These are phyloP conservation scores for Alternaria novae-zelandiae DNA, from an alignment of 2,329 filamentous ascomycete species.

Conservation along the genomic window DNA sequence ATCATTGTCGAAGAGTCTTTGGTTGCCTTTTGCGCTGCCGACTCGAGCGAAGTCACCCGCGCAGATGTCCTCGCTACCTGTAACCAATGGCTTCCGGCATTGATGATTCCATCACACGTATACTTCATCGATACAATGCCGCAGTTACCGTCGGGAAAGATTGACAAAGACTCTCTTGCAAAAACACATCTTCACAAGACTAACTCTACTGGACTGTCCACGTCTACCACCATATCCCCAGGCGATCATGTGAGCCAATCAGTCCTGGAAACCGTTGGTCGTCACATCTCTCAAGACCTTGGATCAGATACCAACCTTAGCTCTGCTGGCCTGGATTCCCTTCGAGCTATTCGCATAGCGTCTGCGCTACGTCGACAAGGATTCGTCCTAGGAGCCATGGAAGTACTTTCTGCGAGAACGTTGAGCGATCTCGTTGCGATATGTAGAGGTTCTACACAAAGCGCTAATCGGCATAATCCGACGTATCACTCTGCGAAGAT, in stretches of 20 bases:
- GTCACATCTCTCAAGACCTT: conserved; percentile 51
- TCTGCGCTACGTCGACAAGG: conserved; percentile 67
- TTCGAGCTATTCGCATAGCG: conserved; percentile 67
- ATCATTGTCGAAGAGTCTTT: conserved; percentile 71
- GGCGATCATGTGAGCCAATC: conserved; percentile 20
- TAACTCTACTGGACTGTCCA: conserved; percentile 16
- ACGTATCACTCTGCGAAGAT: not conserved
- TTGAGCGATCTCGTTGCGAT: conserved; percentile 40
- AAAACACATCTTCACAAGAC: conserved; percentile 56
- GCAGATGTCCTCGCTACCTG: conserved; percentile 65
- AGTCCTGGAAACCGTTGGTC: conserved; percentile 52
- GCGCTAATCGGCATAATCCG: not conserved
- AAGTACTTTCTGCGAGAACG: conserved; percentile 66
- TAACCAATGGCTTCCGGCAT: conserved; percentile 76
- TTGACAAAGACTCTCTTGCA: conserved; percentile 72
- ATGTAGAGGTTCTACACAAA: conserved; percentile 18
- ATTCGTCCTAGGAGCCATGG: conserved; percentile 62
- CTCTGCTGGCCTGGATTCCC: conserved; percentile 69
- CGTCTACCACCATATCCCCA: conserved; percentile 7
- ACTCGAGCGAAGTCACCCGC: conserved; percentile 49
- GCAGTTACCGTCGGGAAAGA: conserved; percentile 81
- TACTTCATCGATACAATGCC: conserved; percentile 70
- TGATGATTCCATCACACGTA: conserved; percentile 82
- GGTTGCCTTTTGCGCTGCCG: conserved; percentile 74
- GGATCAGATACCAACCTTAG: conserved; percentile 54